Conservation (phyloP, 1,139 yeast genomes). For the Protomyces inundatus region DNA sequence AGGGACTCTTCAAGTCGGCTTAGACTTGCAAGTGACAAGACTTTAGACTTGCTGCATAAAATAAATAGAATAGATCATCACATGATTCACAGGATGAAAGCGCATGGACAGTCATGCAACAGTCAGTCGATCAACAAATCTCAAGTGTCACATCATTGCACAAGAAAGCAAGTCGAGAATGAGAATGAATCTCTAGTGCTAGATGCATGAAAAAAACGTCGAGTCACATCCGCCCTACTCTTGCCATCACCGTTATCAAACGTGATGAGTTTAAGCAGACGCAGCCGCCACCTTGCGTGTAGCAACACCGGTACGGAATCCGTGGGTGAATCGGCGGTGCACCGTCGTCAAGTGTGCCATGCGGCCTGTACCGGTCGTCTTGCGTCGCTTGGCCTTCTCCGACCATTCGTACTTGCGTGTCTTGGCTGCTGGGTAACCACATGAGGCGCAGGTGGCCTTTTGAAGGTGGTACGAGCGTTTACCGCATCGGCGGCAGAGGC, state of each 20-base stretch:
- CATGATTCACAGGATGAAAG: not conserved
- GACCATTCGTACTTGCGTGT: constrained; percentile 80
- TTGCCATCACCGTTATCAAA: too few relatives aligned
- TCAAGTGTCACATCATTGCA: too few relatives aligned
- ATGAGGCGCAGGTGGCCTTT: constrained; percentile 93
- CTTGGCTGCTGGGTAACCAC: constrained; percentile 99
- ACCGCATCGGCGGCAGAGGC: constrained; percentile 90
- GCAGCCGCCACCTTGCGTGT: constrained; percentile 21
- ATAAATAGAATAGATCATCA: not conserved
- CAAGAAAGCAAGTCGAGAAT: too few relatives aligned
- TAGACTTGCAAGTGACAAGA: too few relatives aligned
- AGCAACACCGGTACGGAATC: constrained; percentile 70
- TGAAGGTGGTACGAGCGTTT: constrained; percentile 98
- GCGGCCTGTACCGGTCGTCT: constrained; percentile 99
- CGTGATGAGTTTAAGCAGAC: constrained; percentile 1
- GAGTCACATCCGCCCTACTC: too few relatives aligned
- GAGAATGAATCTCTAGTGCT: too few relatives aligned
- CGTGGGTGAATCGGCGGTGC: constrained; percentile 97
- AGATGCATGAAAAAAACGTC: too few relatives aligned
- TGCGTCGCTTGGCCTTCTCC: constrained; percentile 98
- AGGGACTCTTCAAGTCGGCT: constrained; percentile 20
- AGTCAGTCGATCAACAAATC: too few relatives aligned
- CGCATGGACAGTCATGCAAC: not conserved
- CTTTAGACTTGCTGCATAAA: too few relatives aligned
- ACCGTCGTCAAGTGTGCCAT: constrained; percentile 97